These are phyloP conservation scores for Solanum megistacrolobum DNA, from an alignment of 257 asterid species.

Conservation along the genomic window DNA sequence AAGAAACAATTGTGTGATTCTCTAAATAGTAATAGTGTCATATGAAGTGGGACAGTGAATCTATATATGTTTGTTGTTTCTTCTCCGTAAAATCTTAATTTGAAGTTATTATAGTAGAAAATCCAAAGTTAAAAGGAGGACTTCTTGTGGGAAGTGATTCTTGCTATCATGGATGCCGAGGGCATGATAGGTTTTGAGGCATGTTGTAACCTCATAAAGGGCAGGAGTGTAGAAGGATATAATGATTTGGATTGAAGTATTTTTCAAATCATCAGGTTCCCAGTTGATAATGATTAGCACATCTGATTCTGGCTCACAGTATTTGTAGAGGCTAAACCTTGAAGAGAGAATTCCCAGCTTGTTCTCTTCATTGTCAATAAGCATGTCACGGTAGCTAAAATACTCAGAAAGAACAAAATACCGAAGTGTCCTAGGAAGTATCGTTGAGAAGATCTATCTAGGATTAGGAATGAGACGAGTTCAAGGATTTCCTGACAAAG, in stretches of 20 bases:
- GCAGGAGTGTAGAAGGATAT: neutral
- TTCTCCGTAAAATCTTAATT: neutral
- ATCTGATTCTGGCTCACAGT: neutral
- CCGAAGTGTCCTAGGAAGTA: neutral
- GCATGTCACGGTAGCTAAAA: neutral
- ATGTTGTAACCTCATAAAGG: neutral
- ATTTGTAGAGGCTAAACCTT: neutral
- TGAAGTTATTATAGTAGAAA: neutral
- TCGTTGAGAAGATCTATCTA: neutral
- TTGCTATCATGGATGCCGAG: neutral
- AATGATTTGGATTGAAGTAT: neutral
- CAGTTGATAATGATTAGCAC: neutral
- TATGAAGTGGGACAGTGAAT: neutral
- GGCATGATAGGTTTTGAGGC: neutral
- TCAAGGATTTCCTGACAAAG: neutral
- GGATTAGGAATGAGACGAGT: neutral
- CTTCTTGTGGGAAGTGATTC: neutral
- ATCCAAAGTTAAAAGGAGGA: neutral
- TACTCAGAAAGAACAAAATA: neutral
- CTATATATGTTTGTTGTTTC: neutral
- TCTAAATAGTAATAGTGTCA: neutral
- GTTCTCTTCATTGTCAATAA: neutral
- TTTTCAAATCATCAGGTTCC: neutral
- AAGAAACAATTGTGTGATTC: neutral
- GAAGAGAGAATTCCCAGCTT: neutral